Evolutionary conservation across 202 grass and related monocot species (phyloP).

Genomic region (Hordeum pubiflorum): DNA sequence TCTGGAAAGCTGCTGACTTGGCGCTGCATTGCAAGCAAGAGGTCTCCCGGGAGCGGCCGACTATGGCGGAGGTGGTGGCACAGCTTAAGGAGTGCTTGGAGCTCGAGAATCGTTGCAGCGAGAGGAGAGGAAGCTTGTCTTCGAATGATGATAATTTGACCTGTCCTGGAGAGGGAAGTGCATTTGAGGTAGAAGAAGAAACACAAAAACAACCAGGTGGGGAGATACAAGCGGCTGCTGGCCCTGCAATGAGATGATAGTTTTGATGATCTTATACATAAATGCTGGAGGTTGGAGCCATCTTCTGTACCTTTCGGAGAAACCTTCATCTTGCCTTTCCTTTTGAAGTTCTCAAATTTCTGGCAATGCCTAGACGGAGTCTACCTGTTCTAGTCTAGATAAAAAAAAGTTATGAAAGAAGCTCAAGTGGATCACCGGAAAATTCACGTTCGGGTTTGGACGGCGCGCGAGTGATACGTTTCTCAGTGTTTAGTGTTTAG

Average conservation of each 20-base stretch:
- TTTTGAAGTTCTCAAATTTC: neutral
- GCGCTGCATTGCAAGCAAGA: slow-evolving; percentile 38
- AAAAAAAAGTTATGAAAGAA: neutral
- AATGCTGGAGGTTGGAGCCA: neutral
- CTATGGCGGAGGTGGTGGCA: slow-evolving; percentile 24
- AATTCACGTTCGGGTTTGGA: too few relatives aligned
- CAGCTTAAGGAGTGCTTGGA: slow-evolving; percentile 39
- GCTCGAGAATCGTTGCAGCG: neutral
- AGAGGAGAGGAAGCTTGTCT: neutral
- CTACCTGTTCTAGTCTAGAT: neutral
- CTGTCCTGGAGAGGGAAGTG: neutral
- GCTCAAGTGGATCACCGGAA: too few relatives aligned
- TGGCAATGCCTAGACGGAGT: neutral
- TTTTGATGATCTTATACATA: neutral
- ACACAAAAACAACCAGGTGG: neutral
- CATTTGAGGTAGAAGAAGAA: neutral
- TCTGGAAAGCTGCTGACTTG: slow-evolving; percentile 39
- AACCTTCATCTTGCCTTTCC: neutral
- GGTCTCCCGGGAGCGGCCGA: slow-evolving; percentile 21
- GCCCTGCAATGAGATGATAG: neutral
- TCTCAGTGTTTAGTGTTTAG: too few relatives aligned
- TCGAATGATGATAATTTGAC: neutral
- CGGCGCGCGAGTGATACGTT: too few relatives aligned
- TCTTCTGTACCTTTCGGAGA: neutral
- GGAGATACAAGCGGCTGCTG: neutral